A percentile compares a stretch with the other conserved stretches of the same genome.
These are phyloP conservation scores for Goffeauzyma gilvescens DNA, from an alignment of 768 basidiomycete genomes.

Conservation along the genomic window DNA sequence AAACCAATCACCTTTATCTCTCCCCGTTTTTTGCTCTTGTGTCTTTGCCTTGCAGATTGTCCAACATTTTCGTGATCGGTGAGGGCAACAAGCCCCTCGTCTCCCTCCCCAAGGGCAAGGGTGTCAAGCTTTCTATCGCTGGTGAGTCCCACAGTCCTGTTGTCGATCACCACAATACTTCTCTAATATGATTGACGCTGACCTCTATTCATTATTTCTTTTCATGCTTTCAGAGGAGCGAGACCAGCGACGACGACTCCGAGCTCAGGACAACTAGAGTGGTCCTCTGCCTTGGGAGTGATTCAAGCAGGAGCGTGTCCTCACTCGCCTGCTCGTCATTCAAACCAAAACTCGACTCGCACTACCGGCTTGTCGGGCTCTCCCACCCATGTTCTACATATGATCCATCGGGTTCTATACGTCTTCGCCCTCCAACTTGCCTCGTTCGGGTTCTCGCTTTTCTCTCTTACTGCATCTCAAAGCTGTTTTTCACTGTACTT, in stretches of 20 bases:
- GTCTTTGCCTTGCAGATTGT: constrained; percentile 45
- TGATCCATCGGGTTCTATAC: too few species aligned
- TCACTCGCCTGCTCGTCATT: too few species aligned
- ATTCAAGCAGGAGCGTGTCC: too few species aligned
- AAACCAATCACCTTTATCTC: too few species aligned
- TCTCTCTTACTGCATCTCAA: too few species aligned
- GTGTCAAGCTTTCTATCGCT: constrained; percentile 88
- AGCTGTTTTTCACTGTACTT: too few species aligned
- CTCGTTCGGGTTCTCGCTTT: too few species aligned
- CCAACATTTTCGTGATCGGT: constrained; percentile 96
- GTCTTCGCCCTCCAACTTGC: too few species aligned
- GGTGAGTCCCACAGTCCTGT: constrained; percentile 38
- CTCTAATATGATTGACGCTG: not conserved
- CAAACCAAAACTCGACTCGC: too few species aligned
- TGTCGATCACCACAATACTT: too few species aligned
- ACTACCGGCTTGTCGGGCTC: too few species aligned
- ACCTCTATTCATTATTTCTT: not conserved
- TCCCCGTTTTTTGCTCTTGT: not conserved
- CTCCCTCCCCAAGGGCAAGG: constrained; percentile 93
- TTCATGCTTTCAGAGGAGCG: constrained; percentile 38
- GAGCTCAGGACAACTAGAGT: constrained; percentile 20
- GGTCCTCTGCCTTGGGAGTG: not conserved
- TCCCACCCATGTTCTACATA: too few species aligned
- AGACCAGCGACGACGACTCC: constrained; percentile 51
- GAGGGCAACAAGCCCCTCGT: constrained; percentile 90